Percentiles rank a stretch among this genome's conserved stretches.
Conservation (phyloP, 2,329 filamentous ascomycete genomes). For the Huntiella bhutanensis region DNA sequence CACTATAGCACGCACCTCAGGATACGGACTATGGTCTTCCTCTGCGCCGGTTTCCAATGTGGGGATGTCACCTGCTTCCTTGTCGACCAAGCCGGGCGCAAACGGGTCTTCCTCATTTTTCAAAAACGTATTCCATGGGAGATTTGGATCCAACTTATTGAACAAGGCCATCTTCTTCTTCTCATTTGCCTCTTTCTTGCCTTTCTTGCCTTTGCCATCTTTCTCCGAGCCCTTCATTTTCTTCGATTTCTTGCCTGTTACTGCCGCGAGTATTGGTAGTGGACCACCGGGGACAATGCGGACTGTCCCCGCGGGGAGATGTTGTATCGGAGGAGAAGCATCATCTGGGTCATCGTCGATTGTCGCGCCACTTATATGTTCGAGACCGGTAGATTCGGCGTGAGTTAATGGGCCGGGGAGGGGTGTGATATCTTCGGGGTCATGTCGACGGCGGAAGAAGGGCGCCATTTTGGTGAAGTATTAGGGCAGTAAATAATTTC, state of each 20-base stretch:
- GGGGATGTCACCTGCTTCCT: slow-evolving; percentile 23
- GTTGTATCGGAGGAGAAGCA: not conserved
- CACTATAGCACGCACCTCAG: slow-evolving; percentile 47
- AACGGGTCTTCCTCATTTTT: slow-evolving; percentile 1
- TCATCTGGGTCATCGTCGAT: slow-evolving; percentile 26
- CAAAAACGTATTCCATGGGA: slow-evolving; percentile 42
- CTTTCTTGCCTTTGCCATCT: too few species aligned
- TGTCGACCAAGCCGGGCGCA: slow-evolving; percentile 33
- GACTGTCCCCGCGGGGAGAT: not conserved
- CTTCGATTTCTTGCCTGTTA: too few species aligned
- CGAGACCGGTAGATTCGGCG: slow-evolving; percentile 22
- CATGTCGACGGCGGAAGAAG: slow-evolving; percentile 27
- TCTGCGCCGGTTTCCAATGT: slow-evolving; percentile 34
- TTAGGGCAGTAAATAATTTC: too few species aligned
- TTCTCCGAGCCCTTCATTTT: too few species aligned
- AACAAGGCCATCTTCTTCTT: slow-evolving; percentile 1
- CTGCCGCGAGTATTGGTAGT: too few species aligned
- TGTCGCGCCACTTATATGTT: slow-evolving; percentile 28
- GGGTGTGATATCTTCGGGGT: slow-evolving; percentile 27
- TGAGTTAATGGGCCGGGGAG: slow-evolving; percentile 21
- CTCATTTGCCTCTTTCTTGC: not conserved
- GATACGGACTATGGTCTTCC: slow-evolving; percentile 48
- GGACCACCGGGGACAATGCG: not conserved
- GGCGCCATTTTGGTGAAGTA: slow-evolving; percentile 8
- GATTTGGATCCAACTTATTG: slow-evolving; percentile 36